These are phyloP conservation scores for Aphanocladium album DNA, from an alignment of 2,329 filamentous ascomycete species.

Conservation along the genomic window DNA sequence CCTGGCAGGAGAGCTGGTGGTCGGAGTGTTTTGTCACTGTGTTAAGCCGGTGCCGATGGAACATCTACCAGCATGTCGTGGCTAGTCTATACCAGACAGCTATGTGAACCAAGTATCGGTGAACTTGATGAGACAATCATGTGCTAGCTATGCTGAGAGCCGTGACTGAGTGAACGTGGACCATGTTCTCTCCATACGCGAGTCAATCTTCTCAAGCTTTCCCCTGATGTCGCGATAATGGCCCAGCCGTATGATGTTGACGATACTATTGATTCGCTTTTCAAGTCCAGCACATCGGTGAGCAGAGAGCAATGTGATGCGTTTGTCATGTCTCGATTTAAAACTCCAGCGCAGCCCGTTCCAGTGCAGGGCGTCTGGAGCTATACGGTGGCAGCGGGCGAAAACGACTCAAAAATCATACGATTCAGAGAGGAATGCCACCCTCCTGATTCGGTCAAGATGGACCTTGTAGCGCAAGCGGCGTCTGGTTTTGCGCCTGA, in stretches of 20 bases:
- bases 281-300: constrained; percentile 11
- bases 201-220: no score
- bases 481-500: constrained; percentile 10
- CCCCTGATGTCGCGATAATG: neutral
- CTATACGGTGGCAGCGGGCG: constrained; percentile 15
- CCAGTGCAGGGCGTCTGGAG: constrained; percentile 19
- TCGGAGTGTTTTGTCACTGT: no score
- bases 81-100: no score
- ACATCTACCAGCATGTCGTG: no score
- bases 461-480: constrained; percentile 10
- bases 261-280: constrained; percentile 14
- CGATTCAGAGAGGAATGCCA: constrained; percentile 15
- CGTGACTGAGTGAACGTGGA: no score
- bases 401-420: constrained; percentile 13
- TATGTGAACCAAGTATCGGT: no score
- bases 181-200: no score
- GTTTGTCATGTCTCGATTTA: constrained; percentile 11
- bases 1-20: neutral
- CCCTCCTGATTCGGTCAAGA: constrained; percentile 2
- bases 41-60: no score
- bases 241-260: constrained; percentile 11
- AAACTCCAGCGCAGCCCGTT: constrained; percentile 15
- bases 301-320: constrained; percentile 18
- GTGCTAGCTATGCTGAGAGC: no score
- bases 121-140: no score